Base-by-base conservation (phyloP, 2,329 filamentous ascomycete genomes). In the Fusarium aywerte region DNA sequence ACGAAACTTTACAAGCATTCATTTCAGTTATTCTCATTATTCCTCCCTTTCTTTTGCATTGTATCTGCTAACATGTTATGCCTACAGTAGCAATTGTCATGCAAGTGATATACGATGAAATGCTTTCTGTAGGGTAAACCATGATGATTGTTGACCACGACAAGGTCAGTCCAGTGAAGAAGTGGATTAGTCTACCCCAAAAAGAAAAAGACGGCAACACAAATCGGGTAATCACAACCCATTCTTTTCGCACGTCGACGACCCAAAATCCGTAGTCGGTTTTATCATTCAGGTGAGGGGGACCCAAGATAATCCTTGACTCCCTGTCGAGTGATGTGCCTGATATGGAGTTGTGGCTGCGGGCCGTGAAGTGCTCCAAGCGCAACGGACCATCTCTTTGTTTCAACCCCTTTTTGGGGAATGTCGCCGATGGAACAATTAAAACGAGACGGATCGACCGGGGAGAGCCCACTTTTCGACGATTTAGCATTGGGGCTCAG, bases 361-460 rank as follows among this genome's bases (percentile, higher is more conserved):
- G 58, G 36, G 43, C 60, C 58, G 51, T 39, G 21, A 29, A 11
- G 33, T 44, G 59, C 18, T 23, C 60, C 55, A 31, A 33, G 51
- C 43, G 33, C 29, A 29, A 20, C 25, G 42, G 33, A 12, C 44
- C 42, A 39, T 12, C 4, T 4, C 36, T 42, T 32, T 36, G 44
- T 64, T 64, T 45, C 58, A 63, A 58, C 20, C 58, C 58, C 33
- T 25, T 58, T 45, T 32, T 39, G 33, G 58, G 60, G 20, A 13
- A 21, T 32, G 10, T 21, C 29, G 20, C 60, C 60, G 59, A 50
- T 18, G 1, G 1, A 38, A 33, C 59, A 63, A 63, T 63, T 13
- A 64, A 64, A 64, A 53, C 29, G 18, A 59, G 29, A 64, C 61
- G 40, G 59, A 64, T 64, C 59, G 18, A 7, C 52, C 35, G 59